Base-by-base conservation (phyloP, 2,329 filamentous ascomycete genomes). In the Tolypocladium inflatum region DNA sequence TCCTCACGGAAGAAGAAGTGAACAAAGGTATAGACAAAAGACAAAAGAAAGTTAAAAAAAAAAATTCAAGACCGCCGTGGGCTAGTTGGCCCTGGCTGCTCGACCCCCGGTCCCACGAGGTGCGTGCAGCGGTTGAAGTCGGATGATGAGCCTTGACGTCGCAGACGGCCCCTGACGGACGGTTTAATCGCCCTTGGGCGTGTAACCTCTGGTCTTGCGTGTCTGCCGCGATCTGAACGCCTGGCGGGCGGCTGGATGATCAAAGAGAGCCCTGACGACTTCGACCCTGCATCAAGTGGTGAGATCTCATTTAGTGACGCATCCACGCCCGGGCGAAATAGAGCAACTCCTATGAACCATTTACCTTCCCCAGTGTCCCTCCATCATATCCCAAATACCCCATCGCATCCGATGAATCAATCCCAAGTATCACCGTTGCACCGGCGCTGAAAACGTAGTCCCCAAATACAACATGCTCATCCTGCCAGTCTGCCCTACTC, bases 1-100 rank as follows among this genome's bases (percentile, higher is more conserved):
- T 79, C 80, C 19, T 78, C 83, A 58, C 78, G 84, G 64, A 84
- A 82, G 67, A 88, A 89, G 76, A 87, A 82, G 70, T 82, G 77
- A 67, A 30, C 41, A 42, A 51, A 41, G 26, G 35, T 43, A 59
- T 59, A 61, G 50, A 56, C 39, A 55, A 41, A 58, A 55, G 30
- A 56, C 15, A n/a, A 57, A 53, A 38, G 42, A 59, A 56, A 57
- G 55, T 42, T n/a, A 45, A 41, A 59, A 38, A 45, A 57, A 51
- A 57, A 54, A 57, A 55, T 52, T 26, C 30, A 52, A 17, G 30
- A 33, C 17, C 10, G 38, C 17, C 52, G 23, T 1, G 53, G 53
- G 21, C 23, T 10, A 15, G 17, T 43, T 26, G 6, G 39, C 26
- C 48, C 48, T 52, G 19, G 48, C 48, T 15, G 13, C 48, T 52